Conservation (phyloP, 495 filamentous ascomycete species). For the Rhizodiscina lignyota region DNA sequence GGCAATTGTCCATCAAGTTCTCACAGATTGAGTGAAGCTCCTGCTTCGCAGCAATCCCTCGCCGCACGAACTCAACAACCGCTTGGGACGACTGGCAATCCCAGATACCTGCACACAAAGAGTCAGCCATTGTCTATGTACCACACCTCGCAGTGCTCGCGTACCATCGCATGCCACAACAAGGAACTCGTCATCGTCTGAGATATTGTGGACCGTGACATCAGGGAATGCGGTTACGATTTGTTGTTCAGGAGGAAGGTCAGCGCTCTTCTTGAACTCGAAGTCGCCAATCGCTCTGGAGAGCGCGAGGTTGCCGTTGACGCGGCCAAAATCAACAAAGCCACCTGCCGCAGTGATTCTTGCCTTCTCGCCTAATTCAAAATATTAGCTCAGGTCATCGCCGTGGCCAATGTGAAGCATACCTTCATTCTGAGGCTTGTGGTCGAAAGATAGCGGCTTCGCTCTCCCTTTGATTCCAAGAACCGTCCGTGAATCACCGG, state of each 20-base stretch:
- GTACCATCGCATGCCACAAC: slow-evolving; percentile 94
- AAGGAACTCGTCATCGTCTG: slow-evolving; percentile 89
- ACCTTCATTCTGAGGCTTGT: slow-evolving; percentile 99
- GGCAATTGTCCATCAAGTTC: slow-evolving; percentile 99
- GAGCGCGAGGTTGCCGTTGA: slow-evolving; percentile 95
- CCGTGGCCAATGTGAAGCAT: slow-evolving; percentile 6
- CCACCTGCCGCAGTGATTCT: slow-evolving; percentile 89
- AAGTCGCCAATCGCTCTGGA: slow-evolving; percentile 97
- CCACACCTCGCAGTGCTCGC: slow-evolving; percentile 11
- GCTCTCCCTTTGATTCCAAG: slow-evolving; percentile 90
- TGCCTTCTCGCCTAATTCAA: slow-evolving; percentile 68
- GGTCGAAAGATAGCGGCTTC: slow-evolving; percentile 92
- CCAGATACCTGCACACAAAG: slow-evolving; percentile 67
- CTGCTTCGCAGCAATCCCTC: slow-evolving; percentile 91
- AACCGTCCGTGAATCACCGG: slow-evolving; percentile 87
- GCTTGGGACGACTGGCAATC: slow-evolving; percentile 97
- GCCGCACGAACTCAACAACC: slow-evolving; percentile 88
- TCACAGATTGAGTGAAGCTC: slow-evolving; percentile 85
- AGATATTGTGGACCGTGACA: slow-evolving; percentile 75
- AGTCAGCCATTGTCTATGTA: slow-evolving; percentile 17
- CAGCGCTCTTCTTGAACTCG: slow-evolving; percentile 98
- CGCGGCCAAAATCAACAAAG: slow-evolving; percentile 95
- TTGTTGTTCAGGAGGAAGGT: slow-evolving; percentile 88
- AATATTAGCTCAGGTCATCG: slow-evolving; percentile 4
- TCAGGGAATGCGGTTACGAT: slow-evolving; percentile 96